Evolutionary conservation across 1,139 yeast species (phyloP).

Genomic region (Suhomyces ambrosiae): DNA sequence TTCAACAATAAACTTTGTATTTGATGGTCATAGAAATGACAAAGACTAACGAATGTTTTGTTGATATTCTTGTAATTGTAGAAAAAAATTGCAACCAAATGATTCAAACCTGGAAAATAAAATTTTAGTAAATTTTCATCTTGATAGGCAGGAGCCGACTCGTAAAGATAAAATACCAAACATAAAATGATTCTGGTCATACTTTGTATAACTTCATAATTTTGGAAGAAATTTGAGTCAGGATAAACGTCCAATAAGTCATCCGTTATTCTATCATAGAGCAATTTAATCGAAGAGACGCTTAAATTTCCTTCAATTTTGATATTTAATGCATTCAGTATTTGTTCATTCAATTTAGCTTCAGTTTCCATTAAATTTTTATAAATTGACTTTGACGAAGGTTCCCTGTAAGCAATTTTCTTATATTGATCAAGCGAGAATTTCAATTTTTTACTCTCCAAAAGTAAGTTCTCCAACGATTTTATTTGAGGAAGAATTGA

Average conservation of each 20-base stretch:
- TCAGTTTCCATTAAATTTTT: not conserved
- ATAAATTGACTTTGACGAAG: not conserved
- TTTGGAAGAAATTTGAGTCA: conserved; percentile 46
- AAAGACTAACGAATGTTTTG: conserved; percentile 47
- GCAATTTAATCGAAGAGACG: conserved; percentile 6
- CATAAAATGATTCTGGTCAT: conserved; percentile 31
- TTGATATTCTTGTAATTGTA: conserved; percentile 35
- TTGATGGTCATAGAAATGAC: conserved; percentile 43
- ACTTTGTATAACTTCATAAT: conserved; percentile 26
- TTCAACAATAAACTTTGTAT: conserved; percentile 29
- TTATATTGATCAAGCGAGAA: conserved; percentile 7
- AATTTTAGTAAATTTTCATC: conserved; percentile 13
- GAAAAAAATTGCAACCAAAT: conserved; percentile 46
- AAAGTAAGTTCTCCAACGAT: conserved; percentile 5
- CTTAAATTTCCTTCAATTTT: conserved; percentile 4
- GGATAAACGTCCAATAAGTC: conserved; percentile 44
- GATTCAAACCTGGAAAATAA: conserved; percentile 29
- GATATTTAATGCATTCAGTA: not conserved
- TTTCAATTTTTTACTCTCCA: conserved; percentile 9
- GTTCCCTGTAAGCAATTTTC: not conserved
- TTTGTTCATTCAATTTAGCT: conserved; percentile 2
- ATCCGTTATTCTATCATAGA: conserved; percentile 14
- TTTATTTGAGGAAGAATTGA: conserved; percentile 7
- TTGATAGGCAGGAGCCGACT: conserved; percentile 16
- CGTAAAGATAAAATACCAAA: conserved; percentile 25